phyloP scores from a whole-genome alignment of 2,329 filamentous ascomycete species.

The Pseudophaeomoniella oleicola region DNA sequence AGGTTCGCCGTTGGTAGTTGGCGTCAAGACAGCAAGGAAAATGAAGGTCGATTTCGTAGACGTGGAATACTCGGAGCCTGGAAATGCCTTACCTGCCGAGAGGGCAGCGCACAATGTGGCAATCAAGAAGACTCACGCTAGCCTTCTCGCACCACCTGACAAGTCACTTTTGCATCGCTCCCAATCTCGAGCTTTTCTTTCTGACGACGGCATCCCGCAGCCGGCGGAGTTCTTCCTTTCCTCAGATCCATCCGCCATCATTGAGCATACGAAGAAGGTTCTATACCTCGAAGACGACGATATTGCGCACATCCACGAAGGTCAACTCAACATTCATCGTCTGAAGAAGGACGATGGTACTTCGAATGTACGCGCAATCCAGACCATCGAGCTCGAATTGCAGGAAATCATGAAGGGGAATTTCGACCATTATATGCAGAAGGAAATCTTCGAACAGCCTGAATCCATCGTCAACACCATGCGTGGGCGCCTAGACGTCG shows the following conservation, averaged over 20 bases:
- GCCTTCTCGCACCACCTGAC: constrained; percentile 75
- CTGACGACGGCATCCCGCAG: constrained; percentile 94
- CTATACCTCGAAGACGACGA: constrained; percentile 99
- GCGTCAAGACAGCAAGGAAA: constrained; percentile 91
- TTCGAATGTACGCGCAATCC: constrained; percentile 93
- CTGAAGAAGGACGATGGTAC: constrained; percentile 92
- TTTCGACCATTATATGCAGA: constrained; percentile 99
- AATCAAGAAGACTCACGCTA: constrained; percentile 71
- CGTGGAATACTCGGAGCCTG: constrained; percentile 88
- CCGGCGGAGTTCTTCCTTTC: constrained; percentile 99
- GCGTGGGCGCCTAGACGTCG: constrained; percentile 90
- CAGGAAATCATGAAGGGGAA: constrained; percentile 99
- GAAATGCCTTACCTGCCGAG: constrained; percentile 73
- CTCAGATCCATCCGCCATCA: constrained; percentile 92
- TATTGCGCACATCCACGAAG: constrained; percentile 98
- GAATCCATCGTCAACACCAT: constrained; percentile 99
- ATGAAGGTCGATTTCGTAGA: constrained; percentile 99
- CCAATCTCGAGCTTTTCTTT: constrained; percentile 96
- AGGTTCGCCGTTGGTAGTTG: constrained; percentile 93
- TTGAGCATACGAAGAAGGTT: constrained; percentile 99
- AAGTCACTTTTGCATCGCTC: constrained; percentile 97
- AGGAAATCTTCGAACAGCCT: constrained; percentile 99
- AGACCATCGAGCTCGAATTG: constrained; percentile 95
- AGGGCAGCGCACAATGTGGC: constrained; percentile 91
- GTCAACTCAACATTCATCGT: constrained; percentile 96